Evolutionary conservation across 768 basidiomycete species (phyloP).

Genomic region (Strobilomyces echinocephalus): DNA sequence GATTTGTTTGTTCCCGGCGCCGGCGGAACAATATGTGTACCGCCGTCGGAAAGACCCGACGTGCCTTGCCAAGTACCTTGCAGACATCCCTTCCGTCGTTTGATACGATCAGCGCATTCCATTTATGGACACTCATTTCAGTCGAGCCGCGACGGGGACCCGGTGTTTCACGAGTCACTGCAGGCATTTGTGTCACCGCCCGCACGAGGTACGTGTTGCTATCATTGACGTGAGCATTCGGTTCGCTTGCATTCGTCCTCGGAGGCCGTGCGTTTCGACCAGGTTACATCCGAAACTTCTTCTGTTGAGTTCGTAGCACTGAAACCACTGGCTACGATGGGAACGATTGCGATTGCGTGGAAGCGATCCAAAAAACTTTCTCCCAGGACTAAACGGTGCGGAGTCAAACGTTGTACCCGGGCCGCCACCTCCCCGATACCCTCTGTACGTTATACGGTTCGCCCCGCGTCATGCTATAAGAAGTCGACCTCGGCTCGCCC

Average conservation of each 20-base stretch:
- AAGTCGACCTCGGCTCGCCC: neutral
- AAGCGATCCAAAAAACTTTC: neutral
- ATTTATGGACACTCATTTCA: no score
- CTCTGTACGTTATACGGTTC: neutral
- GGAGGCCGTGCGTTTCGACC: neutral
- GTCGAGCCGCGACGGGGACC: no score
- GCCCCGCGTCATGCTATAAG: neutral
- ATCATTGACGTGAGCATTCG: no score
- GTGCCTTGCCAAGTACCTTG: no score
- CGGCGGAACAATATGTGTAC: no score
- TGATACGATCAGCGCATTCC: no score
- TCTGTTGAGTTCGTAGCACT: neutral
- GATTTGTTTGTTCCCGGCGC: neutral
- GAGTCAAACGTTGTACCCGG: neutral
- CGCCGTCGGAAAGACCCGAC: no score
- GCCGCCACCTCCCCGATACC: neutral
- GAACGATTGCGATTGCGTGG: neutral
- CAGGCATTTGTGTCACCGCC: no score
- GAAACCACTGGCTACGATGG: neutral
- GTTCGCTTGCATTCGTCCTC: neutral
- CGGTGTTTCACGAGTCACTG: no score
- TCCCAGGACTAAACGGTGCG: neutral
- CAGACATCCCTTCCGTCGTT: no score
- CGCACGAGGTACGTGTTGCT: no score
- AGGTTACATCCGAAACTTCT: neutral